Percentiles rank a stretch among this genome's conserved stretches.
Evolutionary conservation across 768 basidiomycete genomes (phyloP).

Genomic region (Xerocomus spinulosus): DNA sequence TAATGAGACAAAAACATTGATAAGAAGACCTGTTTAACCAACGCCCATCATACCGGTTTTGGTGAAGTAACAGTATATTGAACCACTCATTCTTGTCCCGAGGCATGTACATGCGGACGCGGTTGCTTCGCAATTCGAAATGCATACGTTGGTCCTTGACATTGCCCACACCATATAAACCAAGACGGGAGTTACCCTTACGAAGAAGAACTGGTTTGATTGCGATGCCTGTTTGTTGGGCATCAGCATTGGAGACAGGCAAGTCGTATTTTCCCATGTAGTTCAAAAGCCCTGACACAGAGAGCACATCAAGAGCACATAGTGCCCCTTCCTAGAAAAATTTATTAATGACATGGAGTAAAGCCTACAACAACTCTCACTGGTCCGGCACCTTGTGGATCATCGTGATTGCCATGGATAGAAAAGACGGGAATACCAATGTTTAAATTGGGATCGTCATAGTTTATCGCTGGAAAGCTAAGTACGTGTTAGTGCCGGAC

Average conservation of each 20-base stretch:
- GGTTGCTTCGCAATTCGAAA: constrained; percentile 88
- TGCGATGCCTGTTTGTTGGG: constrained; percentile 69
- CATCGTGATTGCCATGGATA: constrained; percentile 99
- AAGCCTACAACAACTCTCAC: constrained; percentile 41
- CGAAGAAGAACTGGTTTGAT: constrained; percentile 87
- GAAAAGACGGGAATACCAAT: constrained; percentile 97
- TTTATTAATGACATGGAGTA: neutral
- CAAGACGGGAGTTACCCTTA: constrained; percentile 84
- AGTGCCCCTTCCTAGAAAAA: constrained; percentile 82
- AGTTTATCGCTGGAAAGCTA: constrained; percentile 95
- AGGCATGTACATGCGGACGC: constrained; percentile 96
- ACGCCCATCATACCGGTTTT: constrained; percentile 68
- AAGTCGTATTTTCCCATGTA: constrained; percentile 98
- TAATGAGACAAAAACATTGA: constrained; percentile 1
- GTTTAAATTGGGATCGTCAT: constrained; percentile 95
- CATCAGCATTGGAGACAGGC: constrained; percentile 61
- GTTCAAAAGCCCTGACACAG: constrained; percentile 89
- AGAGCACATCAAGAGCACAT: constrained; percentile 91
- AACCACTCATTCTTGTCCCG: constrained; percentile 90
- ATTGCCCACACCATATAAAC: constrained; percentile 93
- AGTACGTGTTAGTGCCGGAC: neutral
- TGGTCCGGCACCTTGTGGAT: constrained; percentile 92
- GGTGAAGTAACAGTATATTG: constrained; percentile 89
- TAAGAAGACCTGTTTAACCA: constrained; percentile 6
- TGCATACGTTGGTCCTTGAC: constrained; percentile 97